These are phyloP conservation scores for Quercus tomentella DNA, from an alignment of 331 rosid genomes.

Conservation along the genomic window DNA sequence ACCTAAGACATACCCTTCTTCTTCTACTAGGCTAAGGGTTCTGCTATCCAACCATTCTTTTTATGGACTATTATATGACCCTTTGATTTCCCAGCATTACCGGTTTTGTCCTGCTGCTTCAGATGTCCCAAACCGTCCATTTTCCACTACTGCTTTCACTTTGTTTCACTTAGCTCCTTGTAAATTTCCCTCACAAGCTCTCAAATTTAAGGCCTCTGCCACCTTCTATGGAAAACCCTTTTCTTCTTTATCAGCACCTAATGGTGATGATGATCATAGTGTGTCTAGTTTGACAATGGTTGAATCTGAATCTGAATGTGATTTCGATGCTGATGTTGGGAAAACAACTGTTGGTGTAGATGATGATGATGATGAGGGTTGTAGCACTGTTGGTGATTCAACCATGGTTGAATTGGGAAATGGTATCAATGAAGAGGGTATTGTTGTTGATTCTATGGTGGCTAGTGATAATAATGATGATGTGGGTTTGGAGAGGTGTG, in stretches of 20 bases:
- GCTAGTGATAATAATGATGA: slow-evolving; percentile 8
- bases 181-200: background rate
- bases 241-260: too few relatives aligned
- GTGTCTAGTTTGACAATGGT: background rate
- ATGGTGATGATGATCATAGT: too few relatives aligned
- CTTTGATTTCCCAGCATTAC: slow-evolving; percentile 8
- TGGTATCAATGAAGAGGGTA: slow-evolving; percentile 15
- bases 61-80: slow-evolving; percentile 11
- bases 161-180: slow-evolving; percentile 1
- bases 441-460: slow-evolving; percentile 13
- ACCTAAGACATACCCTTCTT: too few relatives aligned
- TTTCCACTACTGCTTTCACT: slow-evolving; percentile 17
- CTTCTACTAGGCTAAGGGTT: slow-evolving; percentile 25
- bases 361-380: too few relatives aligned
- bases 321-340: slow-evolving; percentile 33
- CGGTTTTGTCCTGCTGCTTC: slow-evolving; percentile 1
- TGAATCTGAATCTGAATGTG: slow-evolving; percentile 26
- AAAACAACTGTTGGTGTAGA: too few relatives aligned
- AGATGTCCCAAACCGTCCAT: slow-evolving; percentile 19
- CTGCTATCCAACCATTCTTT: slow-evolving; percentile 30
- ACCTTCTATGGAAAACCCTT: too few relatives aligned
- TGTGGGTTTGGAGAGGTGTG: slow-evolving; percentile 25
- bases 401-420: too few relatives aligned
- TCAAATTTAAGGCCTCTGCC: too few relatives aligned
- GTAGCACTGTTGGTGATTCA: too few relatives aligned